Evolutionary conservation across 1,284 basidiomycete genomes (phyloP).

Genomic region (Cryptococcus sp.): DNA sequence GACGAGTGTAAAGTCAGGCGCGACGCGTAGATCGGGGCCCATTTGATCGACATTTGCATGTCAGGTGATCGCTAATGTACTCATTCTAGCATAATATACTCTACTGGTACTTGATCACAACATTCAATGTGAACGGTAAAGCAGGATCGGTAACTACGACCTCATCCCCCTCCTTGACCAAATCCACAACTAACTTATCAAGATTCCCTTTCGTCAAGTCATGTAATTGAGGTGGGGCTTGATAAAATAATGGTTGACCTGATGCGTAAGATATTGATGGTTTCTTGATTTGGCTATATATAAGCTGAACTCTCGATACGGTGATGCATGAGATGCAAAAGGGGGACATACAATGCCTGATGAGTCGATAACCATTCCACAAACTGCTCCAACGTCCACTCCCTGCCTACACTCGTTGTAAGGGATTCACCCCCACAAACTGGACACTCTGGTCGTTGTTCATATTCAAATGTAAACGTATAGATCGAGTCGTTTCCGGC

Average conservation of each 20-base stretch:
- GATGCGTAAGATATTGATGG: constrained; percentile 69
- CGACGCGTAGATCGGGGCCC: too few relatives aligned
- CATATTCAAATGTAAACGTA: constrained; percentile 95
- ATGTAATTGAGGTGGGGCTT: constrained; percentile 85
- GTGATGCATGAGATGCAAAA: background rate
- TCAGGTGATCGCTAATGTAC: too few relatives aligned
- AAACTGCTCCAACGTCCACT: constrained; percentile 74
- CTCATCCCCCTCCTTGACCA: constrained; percentile 70
- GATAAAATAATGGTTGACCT: constrained; percentile 75
- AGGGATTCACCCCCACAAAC: constrained; percentile 91
- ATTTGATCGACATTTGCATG: too few relatives aligned
- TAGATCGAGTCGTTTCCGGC: constrained; percentile 94
- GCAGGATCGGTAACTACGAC: constrained; percentile 81
- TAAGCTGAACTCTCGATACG: background rate
- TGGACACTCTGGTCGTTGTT: constrained; percentile 87
- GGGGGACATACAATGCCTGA: constrained; percentile 70
- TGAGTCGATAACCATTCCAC: constrained; percentile 79
- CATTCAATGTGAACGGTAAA: constrained; percentile 77
- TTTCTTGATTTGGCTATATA: constrained; percentile 80
- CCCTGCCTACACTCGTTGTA: constrained; percentile 62
- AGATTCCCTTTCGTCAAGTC: constrained; percentile 82
- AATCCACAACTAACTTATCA: constrained; percentile 73
- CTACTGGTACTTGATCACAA: constrained; percentile 54
- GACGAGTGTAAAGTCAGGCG: too few relatives aligned
- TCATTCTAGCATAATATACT: background rate